A percentile compares a stretch with the other conserved stretches of the same genome.
Evolutionary conservation across 768 basidiomycete genomes (phyloP).

Genomic region (Boletus patriciae): DNA sequence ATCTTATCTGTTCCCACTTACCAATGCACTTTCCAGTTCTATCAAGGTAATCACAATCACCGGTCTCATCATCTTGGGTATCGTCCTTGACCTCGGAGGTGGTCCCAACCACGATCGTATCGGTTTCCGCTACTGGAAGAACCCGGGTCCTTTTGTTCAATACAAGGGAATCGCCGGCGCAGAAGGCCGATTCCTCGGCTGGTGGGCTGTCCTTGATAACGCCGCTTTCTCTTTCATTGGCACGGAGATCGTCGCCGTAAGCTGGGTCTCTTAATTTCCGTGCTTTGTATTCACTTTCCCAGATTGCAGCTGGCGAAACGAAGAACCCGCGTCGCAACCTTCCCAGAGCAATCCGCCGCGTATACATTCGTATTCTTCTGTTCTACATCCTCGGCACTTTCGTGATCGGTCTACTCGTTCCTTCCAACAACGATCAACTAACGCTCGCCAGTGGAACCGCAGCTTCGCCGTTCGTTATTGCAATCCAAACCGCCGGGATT

Average conservation of each 20-base stretch:
- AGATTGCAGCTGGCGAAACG: slow-evolving; percentile 89
- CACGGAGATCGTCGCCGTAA: slow-evolving; percentile 89
- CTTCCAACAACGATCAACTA: slow-evolving; percentile 61
- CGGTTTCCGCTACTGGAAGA: slow-evolving; percentile 67
- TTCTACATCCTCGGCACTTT: slow-evolving; percentile 71
- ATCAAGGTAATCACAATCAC: slow-evolving; percentile 89
- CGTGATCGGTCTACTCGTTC: slow-evolving; percentile 82
- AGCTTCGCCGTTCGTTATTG: slow-evolving; percentile 89
- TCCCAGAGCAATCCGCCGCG: slow-evolving; percentile 55
- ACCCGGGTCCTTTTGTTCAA: slow-evolving; percentile 88
- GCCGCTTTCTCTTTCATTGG: slow-evolving; percentile 94
- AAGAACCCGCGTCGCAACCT: slow-evolving; percentile 79
- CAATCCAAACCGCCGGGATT: slow-evolving; percentile 84
- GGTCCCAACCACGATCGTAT: slow-evolving; percentile 77
- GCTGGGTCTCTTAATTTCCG: slow-evolving; percentile 21
- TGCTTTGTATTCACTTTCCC: slow-evolving; percentile 7
- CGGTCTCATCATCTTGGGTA: slow-evolving; percentile 67
- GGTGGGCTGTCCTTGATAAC: slow-evolving; percentile 72
- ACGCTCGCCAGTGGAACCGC: slow-evolving; percentile 54
- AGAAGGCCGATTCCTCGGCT: slow-evolving; percentile 75
- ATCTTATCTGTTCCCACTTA: background rate
- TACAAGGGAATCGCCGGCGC: slow-evolving; percentile 60
- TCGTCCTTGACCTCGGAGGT: slow-evolving; percentile 84
- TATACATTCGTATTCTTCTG: slow-evolving; percentile 77
- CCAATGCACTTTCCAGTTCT: slow-evolving; percentile 39